These are phyloP conservation scores for Angophora floribunda DNA, from an alignment of 345 rosid genomes.

Conservation along the genomic window DNA sequence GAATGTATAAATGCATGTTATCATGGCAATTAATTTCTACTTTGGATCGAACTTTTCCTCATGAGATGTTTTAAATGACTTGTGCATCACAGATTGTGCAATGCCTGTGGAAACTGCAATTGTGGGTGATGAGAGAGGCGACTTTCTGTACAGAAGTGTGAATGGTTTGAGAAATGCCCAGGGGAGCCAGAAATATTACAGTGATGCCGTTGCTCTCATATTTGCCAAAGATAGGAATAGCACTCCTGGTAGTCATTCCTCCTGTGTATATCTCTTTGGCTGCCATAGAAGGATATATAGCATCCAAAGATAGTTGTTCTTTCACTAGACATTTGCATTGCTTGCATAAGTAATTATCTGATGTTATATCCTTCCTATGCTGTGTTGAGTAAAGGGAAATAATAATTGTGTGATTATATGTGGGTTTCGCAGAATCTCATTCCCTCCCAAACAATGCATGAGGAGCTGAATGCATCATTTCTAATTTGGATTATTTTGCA, in stretches of 20 bases:
- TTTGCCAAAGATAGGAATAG: slow-evolving; percentile 63
- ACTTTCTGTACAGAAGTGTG: slow-evolving; percentile 26
- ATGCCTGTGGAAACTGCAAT: slow-evolving; percentile 59
- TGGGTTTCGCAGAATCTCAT: neutral
- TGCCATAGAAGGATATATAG: neutral
- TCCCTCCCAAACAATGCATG: neutral
- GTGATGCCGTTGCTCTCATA: slow-evolving; percentile 47
- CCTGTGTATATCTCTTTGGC: neutral
- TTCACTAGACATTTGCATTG: neutral
- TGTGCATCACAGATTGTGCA: slow-evolving; percentile 45
- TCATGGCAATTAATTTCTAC: neutral
- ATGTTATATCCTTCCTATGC: neutral
- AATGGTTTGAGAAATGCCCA: slow-evolving; percentile 8
- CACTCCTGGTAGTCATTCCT: slow-evolving; percentile 31
- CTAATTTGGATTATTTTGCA: neutral
- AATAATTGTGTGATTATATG: neutral
- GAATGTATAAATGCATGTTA: neutral
- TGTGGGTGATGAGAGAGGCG: slow-evolving; percentile 55
- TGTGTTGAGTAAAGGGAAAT: neutral
- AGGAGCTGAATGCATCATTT: neutral
- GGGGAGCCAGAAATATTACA: neutral
- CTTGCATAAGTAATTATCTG: neutral
- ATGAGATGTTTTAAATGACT: neutral
- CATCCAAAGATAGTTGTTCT: neutral
- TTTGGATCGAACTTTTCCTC: neutral